These are phyloP conservation scores for Xanthoconium purpureum DNA, from an alignment of 768 basidiomycete genomes.

Conservation along the genomic window DNA sequence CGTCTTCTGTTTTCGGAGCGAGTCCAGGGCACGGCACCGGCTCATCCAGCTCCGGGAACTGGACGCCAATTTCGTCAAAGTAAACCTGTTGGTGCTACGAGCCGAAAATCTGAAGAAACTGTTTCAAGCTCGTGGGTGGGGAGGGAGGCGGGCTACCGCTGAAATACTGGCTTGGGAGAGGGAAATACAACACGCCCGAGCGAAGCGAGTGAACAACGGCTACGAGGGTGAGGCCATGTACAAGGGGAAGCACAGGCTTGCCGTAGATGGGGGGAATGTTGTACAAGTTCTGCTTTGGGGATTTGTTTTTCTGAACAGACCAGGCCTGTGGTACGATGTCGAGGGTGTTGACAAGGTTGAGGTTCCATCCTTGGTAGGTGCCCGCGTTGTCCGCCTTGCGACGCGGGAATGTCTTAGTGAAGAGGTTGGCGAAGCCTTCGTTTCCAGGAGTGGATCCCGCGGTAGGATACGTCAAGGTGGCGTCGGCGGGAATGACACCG, in stretches of 20 bases:
- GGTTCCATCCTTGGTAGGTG: constrained; percentile 15
- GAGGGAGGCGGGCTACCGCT: neutral
- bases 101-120: neutral
- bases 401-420: neutral
- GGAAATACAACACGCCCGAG: constrained; percentile 3
- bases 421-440: neutral
- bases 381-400: neutral
- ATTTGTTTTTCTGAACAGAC: neutral
- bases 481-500: constrained; percentile 37
- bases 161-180: constrained; percentile 8
- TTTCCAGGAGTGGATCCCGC: constrained; percentile 16
- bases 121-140: neutral
- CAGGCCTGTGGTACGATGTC: constrained; percentile 17
- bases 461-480: constrained; percentile 6
- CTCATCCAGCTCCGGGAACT: neutral
- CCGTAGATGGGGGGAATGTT: constrained; percentile 16
- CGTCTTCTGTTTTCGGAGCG: neutral
- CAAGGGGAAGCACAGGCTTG: neutral
- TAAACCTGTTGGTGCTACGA: neutral
- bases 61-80: neutral
- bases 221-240: neutral
- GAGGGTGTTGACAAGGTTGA: constrained; percentile 16
- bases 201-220: neutral
- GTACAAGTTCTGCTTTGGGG: constrained; percentile 8
- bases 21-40: neutral